Percentiles rank a stretch among this genome's conserved stretches.
These are phyloP conservation scores for Aspergillus intermedius DNA, from an alignment of 2,329 filamentous ascomycete genomes.

Conservation along the genomic window DNA sequence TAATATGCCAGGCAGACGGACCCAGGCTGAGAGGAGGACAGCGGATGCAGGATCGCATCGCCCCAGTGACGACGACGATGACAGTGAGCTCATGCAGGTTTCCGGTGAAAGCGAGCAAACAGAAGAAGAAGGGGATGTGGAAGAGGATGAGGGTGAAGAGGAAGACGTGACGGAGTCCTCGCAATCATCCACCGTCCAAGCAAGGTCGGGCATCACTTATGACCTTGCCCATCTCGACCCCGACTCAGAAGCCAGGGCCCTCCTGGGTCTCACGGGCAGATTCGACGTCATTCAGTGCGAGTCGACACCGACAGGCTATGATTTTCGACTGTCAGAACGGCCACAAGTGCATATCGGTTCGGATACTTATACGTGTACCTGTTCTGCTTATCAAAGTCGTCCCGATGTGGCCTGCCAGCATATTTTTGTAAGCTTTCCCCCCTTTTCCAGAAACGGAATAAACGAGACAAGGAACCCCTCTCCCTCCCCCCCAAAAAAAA, in stretches of 20 bases:
- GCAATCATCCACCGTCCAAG: slow-evolving; percentile 18
- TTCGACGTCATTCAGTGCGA: slow-evolving; percentile 32
- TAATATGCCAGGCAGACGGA: slow-evolving; percentile 26
- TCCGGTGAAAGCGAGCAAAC: slow-evolving; percentile 10
- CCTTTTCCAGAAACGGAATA: too few species aligned
- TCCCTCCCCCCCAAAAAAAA: too few species aligned
- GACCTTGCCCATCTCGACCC: slow-evolving; percentile 25
- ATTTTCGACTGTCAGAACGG: slow-evolving; percentile 32
- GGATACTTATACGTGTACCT: slow-evolving; percentile 29
- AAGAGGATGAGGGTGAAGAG: slow-evolving; percentile 9
- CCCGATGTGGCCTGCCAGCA: slow-evolving; percentile 33
- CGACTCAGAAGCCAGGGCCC: slow-evolving; percentile 25
- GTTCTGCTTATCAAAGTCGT: slow-evolving; percentile 24
- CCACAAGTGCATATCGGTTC: slow-evolving; percentile 27
- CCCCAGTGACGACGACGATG: slow-evolving; percentile 13
- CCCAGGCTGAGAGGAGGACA: slow-evolving; percentile 17
- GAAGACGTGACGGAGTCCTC: slow-evolving; percentile 13
- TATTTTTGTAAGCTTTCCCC: slow-evolving; percentile 32
- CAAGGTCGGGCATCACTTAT: slow-evolving; percentile 31
- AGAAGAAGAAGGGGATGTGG: slow-evolving; percentile 8
- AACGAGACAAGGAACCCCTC: neutral
- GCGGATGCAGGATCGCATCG: slow-evolving; percentile 11
- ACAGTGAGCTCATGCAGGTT: slow-evolving; percentile 6
- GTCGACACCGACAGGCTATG: slow-evolving; percentile 24
- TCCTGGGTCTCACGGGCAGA: slow-evolving; percentile 26